phyloP scores from a whole-genome alignment of 75 land plant species.

The Sequoia sempervirens region DNA sequence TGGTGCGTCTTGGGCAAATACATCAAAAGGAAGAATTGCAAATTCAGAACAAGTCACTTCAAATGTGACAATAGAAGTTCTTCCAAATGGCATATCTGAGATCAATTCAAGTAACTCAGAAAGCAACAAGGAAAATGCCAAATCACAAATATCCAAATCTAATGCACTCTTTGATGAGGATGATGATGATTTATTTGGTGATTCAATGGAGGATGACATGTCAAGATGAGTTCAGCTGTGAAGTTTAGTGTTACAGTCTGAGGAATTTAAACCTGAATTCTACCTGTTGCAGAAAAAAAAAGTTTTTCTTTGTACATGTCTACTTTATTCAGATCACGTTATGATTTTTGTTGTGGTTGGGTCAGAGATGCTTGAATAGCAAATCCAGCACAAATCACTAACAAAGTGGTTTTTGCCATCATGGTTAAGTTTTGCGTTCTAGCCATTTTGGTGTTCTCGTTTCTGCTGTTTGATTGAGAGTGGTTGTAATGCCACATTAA shows the following conservation, averaged over 20 bases:
- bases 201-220: conserved; percentile 13
- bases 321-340: background rate
- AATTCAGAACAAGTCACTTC: conserved; percentile 15
- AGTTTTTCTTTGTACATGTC: background rate
- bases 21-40: conserved; percentile 23
- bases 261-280: background rate
- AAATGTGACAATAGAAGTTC: conserved; percentile 12
- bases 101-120: background rate
- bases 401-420: background rate
- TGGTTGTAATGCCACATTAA: background rate
- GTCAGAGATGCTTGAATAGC: background rate
- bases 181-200: conserved; percentile 48
- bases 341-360: background rate
- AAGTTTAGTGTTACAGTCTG: background rate
- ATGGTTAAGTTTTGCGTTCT: background rate
- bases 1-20: conserved; percentile 85
- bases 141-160: background rate
- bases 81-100: conserved; percentile 8
- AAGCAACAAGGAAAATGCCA: background rate
- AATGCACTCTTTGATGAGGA: conserved; percentile 20
- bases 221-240: conserved; percentile 2
- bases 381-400: background rate
- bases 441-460: background rate
- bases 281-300: background rate
- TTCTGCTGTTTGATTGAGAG: background rate